phyloP scores from a whole-genome alignment of 805 yeast species.

The Yarrowia alimentaria region DNA sequence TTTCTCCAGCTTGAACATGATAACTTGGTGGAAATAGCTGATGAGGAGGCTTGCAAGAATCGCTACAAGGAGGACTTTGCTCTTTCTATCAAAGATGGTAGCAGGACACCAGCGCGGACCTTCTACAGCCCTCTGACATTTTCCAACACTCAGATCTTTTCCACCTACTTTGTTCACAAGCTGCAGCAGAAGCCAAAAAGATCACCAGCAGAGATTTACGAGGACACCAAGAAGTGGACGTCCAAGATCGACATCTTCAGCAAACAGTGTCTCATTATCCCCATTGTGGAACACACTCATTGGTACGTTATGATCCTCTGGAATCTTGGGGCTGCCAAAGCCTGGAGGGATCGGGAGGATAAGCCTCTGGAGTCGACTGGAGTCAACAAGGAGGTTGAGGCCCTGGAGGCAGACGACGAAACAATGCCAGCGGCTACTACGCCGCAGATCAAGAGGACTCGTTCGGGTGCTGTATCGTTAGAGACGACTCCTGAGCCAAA shows the following conservation, averaged over 20 bases:
- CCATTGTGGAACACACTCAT: conserved; percentile 76
- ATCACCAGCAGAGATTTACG: not conserved
- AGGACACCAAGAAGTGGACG: conserved; percentile 68
- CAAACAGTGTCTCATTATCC: conserved; percentile 65
- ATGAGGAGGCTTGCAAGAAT: conserved; percentile 35
- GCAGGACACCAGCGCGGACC: not conserved
- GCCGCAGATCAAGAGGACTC: too few relatives aligned
- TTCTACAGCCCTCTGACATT: conserved; percentile 29
- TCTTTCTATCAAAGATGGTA: not conserved
- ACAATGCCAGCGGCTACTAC: too few relatives aligned
- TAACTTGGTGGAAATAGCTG: conserved; percentile 39
- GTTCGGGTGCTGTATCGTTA: too few relatives aligned
- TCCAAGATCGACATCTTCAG: conserved; percentile 60
- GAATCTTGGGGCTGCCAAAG: conserved; percentile 42
- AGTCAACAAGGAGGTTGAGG: not conserved
- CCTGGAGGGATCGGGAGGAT: conserved; percentile 1
- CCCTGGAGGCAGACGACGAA: not conserved
- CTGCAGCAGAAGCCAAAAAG: conserved; percentile 38
- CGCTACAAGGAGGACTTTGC: conserved; percentile 33
- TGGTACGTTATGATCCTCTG: conserved; percentile 83
- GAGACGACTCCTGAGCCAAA: too few relatives aligned
- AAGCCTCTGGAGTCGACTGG: not conserved
- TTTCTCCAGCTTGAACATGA: conserved; percentile 49
- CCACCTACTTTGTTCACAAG: conserved; percentile 79
- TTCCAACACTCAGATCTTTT: conserved; percentile 56